Conservation (phyloP, 2,329 filamentous ascomycete genomes). For the Aspergillus sp. region DNA sequence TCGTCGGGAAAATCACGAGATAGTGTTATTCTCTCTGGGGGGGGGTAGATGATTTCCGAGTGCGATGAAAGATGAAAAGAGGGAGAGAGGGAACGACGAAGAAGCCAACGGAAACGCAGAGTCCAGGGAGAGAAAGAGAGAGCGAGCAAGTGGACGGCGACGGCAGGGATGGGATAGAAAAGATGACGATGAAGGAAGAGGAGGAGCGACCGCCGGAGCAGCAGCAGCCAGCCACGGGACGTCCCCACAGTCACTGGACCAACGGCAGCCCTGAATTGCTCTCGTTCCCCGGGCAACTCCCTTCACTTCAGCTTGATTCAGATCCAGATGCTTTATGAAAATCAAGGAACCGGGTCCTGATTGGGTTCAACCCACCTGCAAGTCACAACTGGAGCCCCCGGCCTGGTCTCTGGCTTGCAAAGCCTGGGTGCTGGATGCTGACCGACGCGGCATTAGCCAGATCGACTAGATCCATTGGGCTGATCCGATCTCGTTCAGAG, state of each 20-base stretch:
- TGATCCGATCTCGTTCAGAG: neutral
- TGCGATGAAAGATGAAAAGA: constrained; percentile 1
- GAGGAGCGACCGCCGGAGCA: neutral
- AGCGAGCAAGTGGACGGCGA: neutral
- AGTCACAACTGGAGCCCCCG: neutral
- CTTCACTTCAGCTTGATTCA: constrained; percentile 5
- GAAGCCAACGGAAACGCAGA: neutral
- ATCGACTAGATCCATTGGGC: neutral
- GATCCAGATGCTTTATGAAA: neutral
- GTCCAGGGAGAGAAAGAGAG: neutral
- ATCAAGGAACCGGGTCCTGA: neutral
- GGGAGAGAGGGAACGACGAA: neutral
- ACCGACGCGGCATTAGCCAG: neutral
- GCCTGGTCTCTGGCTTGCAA: too few relatives aligned
- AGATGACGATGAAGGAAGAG: neutral
- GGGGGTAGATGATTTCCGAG: too few relatives aligned
- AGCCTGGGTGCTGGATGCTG: neutral
- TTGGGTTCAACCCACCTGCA: constrained; percentile 1
- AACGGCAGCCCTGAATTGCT: neutral
- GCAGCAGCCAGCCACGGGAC: neutral
- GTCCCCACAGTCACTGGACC: neutral
- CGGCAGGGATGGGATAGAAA: neutral
- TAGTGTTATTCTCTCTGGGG: too few relatives aligned
- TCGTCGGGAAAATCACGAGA: neutral
- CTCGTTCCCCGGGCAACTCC: constrained; percentile 23